Conservation (phyloP, 2,329 filamentous ascomycete species). For the Endocalyx cinctus region DNA sequence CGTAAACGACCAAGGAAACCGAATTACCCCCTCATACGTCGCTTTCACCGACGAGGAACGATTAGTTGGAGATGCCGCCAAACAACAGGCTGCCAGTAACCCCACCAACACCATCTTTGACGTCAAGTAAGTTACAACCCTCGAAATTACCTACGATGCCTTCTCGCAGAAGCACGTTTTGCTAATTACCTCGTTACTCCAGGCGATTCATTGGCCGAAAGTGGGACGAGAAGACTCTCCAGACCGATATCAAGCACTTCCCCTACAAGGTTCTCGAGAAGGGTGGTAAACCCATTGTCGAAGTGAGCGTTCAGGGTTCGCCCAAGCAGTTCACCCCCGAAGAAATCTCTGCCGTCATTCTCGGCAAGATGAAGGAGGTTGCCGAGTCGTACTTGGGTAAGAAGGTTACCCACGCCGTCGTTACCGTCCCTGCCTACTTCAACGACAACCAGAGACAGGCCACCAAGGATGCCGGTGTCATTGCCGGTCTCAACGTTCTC, state of each 20-base stretch:
- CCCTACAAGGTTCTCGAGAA: slow-evolving; percentile 91
- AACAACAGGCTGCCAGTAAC: slow-evolving; percentile 88
- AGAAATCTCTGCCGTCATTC: slow-evolving; percentile 76
- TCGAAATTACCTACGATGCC: slow-evolving; percentile 15
- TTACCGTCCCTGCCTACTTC: slow-evolving; percentile 96
- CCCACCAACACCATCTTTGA: slow-evolving; percentile 73
- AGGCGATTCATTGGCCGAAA: slow-evolving; percentile 85
- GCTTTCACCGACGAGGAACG: slow-evolving; percentile 96
- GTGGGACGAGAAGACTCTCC: slow-evolving; percentile 78
- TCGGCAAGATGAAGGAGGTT: slow-evolving; percentile 81
- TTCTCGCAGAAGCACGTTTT: no score
- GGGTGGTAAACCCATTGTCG: slow-evolving; percentile 82
- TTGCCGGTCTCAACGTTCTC: slow-evolving; percentile 90
- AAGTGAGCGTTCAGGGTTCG: slow-evolving; percentile 62
- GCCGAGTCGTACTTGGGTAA: slow-evolving; percentile 76
- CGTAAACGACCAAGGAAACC: slow-evolving; percentile 94
- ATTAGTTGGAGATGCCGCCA: slow-evolving; percentile 93
- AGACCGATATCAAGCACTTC: slow-evolving; percentile 96
- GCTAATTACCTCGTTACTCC: slow-evolving; percentile 8
- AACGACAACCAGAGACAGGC: slow-evolving; percentile 97
- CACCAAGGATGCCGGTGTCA: slow-evolving; percentile 89
- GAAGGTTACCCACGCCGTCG: slow-evolving; percentile 82
- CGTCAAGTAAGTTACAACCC: slow-evolving; percentile 65
- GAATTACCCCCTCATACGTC: slow-evolving; percentile 92
- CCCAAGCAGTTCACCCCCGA: slow-evolving; percentile 74